A percentile compares a stretch with the other conserved stretches of the same genome.
Evolutionary conservation across 2,329 filamentous ascomycete genomes (phyloP).

Genomic region (Iodosphaeria phyllophila): DNA sequence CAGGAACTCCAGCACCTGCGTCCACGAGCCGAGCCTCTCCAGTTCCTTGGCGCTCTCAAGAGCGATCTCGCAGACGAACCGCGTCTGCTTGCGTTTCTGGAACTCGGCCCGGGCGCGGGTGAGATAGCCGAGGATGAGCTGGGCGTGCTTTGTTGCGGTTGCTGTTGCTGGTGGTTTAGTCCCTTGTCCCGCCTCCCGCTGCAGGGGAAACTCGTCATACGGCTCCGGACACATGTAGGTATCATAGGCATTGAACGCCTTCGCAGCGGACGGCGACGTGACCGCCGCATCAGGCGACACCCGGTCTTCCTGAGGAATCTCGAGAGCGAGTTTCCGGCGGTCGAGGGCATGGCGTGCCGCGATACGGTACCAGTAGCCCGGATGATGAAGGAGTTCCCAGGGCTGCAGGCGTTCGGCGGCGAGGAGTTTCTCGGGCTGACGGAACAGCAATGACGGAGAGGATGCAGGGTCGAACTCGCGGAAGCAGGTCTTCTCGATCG

Average conservation of each 20-base stretch:
- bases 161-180: too few relatives aligned
- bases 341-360: conserved; percentile 37
- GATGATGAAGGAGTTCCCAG: conserved; percentile 46
- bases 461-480: conserved; percentile 28
- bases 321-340: conserved; percentile 31
- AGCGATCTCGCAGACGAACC: conserved; percentile 34
- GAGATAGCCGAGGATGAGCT: conserved; percentile 33
- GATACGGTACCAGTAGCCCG: conserved; percentile 46
- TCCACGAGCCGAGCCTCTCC: conserved; percentile 29
- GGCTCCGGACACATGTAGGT: conserved; percentile 49
- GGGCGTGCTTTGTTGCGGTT: conserved; percentile 37
- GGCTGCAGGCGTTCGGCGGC: conserved; percentile 38
- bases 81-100: conserved; percentile 29
- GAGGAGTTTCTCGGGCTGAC: conserved; percentile 38
- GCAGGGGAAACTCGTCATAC: conserved; percentile 36
- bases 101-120: conserved; percentile 33
- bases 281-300: conserved; percentile 27
- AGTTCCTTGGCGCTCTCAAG: conserved; percentile 39
- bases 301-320: conserved; percentile 41
- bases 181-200: conserved; percentile 25
- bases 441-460: conserved; percentile 25
- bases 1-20: conserved; percentile 32
- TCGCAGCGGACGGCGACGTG: conserved; percentile 25
- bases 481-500: conserved; percentile 35
- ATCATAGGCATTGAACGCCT: conserved; percentile 36